Evolutionary conservation across 1,139 yeast genomes (phyloP).

Genomic region (Zygoascus hellenicus): DNA sequence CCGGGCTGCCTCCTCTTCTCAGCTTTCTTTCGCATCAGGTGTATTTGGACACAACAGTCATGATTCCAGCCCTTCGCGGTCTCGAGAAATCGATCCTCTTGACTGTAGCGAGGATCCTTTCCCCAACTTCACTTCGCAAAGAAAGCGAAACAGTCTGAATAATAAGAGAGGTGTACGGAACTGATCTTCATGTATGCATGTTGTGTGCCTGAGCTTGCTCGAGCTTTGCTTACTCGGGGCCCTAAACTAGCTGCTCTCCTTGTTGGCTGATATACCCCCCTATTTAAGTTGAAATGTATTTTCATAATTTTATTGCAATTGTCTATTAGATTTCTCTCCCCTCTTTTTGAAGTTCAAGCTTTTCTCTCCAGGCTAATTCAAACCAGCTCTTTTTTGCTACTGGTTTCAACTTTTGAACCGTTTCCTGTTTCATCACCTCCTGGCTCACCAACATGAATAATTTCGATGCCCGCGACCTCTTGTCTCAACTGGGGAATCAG

Average conservation of each 20-base stretch:
- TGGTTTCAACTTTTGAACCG: background rate
- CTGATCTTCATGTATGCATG: background rate
- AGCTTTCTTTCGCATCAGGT: conserved; percentile 11
- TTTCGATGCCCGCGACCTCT: background rate
- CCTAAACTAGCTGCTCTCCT: no score
- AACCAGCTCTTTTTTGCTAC: background rate
- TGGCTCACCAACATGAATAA: background rate
- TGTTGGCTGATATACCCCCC: background rate
- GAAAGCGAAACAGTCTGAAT: conserved; percentile 34
- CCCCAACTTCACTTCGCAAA: conserved; percentile 30
- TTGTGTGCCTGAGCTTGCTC: no score
- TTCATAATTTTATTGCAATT: background rate
- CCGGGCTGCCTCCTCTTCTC: conserved; percentile 11
- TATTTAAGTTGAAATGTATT: background rate
- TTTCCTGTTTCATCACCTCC: background rate
- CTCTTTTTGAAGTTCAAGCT: no score
- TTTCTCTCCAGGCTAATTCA: background rate
- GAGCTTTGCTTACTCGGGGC: no score
- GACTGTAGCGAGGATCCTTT: conserved; percentile 19
- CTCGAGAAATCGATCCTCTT: conserved; percentile 4
- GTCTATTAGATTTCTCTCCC: background rate
- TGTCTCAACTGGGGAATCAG: conserved; percentile 7
- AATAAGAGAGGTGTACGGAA: conserved; percentile 31
- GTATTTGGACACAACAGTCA: conserved; percentile 1
- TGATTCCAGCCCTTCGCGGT: conserved; percentile 5